Base-by-base conservation (phyloP, 495 filamentous ascomycete species). In the Aspergillus diversus region DNA sequence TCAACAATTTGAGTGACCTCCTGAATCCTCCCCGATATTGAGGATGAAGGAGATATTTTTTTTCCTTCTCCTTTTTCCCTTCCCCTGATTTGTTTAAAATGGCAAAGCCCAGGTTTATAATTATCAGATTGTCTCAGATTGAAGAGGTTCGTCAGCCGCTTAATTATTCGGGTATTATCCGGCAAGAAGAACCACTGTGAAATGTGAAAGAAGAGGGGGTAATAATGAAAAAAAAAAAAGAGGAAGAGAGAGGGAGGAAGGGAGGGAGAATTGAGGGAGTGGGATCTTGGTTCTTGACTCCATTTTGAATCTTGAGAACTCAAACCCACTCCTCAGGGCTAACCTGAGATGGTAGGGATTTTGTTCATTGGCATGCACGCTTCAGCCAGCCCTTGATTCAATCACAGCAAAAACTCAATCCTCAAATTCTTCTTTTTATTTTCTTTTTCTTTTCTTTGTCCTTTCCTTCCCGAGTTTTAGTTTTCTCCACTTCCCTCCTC, bases 141-240 rank as follows among this genome's bases (percentile, higher is more conserved):
- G 5, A n/a, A n/a, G 47, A 17, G 16, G n/a, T 17, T 34, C 16
- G 27, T 11, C 37, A 33, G 11, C 16, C 49, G 39, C 42, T 31
- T n/a, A 52, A 42, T 51, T 33, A 13, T 61, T 61, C 47, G 54
- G 37, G 17, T n/a, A 16, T 47, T 39, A 48, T 46, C 51, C 42
- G 46, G 59, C 16, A 49, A 49, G 51, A 43, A 27, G 27, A 47
- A 52, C 5, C 17, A 39, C 27, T 50, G 5, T 35, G 12, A 33
- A 59, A 42, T 48, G 52, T 52, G 27, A 60, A 32, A 21, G 21
- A 27, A 27, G 21, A 57, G 27, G 53, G 33, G 43, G 15, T n/a
- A 33, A 34, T 31, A 12, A 31, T 17, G 35, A 37, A 33, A 15
- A 13, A 51, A 9, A 21, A 16, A 53, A 48, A 42, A 33, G 15